Conservation (phyloP, 768 basidiomycete genomes). For the Lyophyllum shimeji region DNA sequence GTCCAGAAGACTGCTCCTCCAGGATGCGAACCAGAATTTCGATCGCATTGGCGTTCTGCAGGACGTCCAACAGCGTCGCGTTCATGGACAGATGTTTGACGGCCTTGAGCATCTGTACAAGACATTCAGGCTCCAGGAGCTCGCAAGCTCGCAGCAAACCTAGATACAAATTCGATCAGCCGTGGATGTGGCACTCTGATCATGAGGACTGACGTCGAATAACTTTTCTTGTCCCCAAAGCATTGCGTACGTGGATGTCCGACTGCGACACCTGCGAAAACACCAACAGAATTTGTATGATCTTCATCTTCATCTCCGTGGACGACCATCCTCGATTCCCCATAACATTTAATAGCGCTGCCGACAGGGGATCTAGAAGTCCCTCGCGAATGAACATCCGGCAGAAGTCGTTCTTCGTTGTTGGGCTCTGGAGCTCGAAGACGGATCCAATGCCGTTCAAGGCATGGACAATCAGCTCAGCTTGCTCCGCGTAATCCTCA, state of each 20-base stretch:
- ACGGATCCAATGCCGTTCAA: constrained; percentile 94
- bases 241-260: constrained; percentile 90
- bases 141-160: constrained; percentile 88
- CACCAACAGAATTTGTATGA: constrained; percentile 83
- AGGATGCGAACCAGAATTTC: constrained; percentile 87
- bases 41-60: constrained; percentile 95
- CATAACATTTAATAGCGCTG: constrained; percentile 88
- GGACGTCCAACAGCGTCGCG: constrained; percentile 81
- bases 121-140: constrained; percentile 81
- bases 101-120: constrained; percentile 89
- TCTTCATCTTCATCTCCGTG: constrained; percentile 80
- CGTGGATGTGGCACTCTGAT: neutral
- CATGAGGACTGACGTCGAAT: constrained; percentile 66
- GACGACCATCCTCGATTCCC: constrained; percentile 64
- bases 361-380: constrained; percentile 87
- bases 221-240: constrained; percentile 87
- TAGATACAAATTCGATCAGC: constrained; percentile 27
- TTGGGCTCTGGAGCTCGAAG: constrained; percentile 94
- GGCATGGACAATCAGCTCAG: constrained; percentile 88
- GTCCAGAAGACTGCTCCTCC: constrained; percentile 75
- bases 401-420: constrained; percentile 97
- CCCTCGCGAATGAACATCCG: constrained; percentile 98
- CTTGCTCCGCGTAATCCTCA: constrained; percentile 92
- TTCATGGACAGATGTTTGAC: constrained; percentile 97
- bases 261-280: constrained; percentile 97